Conservation (phyloP, 306 rosid genomes). For the Casuarina equisetifolia region DNA sequence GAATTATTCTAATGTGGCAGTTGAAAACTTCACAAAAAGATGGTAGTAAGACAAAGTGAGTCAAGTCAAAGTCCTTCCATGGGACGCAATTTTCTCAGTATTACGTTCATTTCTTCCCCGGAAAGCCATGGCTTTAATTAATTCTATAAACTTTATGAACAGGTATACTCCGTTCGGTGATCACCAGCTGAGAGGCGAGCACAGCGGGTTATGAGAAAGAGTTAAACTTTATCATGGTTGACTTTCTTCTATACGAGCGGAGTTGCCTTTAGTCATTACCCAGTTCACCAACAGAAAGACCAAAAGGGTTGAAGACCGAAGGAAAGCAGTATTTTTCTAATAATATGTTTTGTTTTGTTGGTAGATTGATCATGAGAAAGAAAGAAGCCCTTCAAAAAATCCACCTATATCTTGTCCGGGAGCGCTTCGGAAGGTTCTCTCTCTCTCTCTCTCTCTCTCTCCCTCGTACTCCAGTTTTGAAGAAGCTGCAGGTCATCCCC, state of each 20-base stretch:
- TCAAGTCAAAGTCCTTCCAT: slow-evolving; percentile 6
- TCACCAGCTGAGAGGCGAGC: no score
- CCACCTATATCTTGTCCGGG: background rate
- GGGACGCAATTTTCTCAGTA: background rate
- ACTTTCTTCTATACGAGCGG: no score
- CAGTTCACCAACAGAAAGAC: background rate
- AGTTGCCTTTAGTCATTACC: no score
- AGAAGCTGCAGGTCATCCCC: no score
- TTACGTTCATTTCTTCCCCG: background rate
- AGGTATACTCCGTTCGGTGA: no score
- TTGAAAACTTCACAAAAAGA: background rate
- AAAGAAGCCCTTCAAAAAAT: background rate
- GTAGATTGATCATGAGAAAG: background rate
- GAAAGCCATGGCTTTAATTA: no score
- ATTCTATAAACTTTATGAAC: no score
- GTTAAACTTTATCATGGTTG: no score
- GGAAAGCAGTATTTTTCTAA: background rate
- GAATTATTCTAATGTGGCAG: background rate
- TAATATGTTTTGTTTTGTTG: background rate
- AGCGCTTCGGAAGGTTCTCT: background rate
- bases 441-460: no score
- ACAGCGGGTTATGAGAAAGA: no score
- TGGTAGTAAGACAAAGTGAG: background rate
- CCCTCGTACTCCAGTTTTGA: no score
- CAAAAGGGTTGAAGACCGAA: background rate